Evolutionary conservation across 305 asterid genomes (phyloP), one percentile per base, ranked within the genome.

Genomic region (Rubia occidens): DNA sequence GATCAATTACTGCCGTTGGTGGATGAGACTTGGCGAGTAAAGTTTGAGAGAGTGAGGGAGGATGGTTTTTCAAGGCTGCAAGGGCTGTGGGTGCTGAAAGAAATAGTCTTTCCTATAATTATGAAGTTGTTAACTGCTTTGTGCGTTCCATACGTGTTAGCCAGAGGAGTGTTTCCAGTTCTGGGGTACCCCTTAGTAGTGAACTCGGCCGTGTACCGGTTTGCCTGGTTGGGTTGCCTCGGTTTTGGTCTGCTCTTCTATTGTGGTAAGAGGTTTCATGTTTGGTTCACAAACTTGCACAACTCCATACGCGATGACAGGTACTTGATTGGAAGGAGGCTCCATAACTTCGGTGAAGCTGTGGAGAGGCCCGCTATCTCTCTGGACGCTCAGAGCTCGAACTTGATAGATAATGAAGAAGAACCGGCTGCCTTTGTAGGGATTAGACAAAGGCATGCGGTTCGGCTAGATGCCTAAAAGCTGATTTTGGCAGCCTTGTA

Each of bases 101-200:
- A 94, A 84, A 94, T 94, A 1, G 96, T 94, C 51, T 59, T 78
- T 73, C 99, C 99, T 3, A 94, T 94, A 64, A 86, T 89, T 29
- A 87, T 91, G 96, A 91, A 89, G 87, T 86, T 94, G 66, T 95
- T 94, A n/a, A 94, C 97, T 0, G 97, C 99, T 5, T 73, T 94
- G 58, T 94, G 99, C 35, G 93, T 91, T 7, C 99, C 99, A 3
- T 94, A 94, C 56, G 96, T 94, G 6, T 67, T 94, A 70, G 85
- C 99, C 39, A 81, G 96, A 76, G 96, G 96, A 7, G 85, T 94
- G 37, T 94, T 94, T 60, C 99, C 99, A 0, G 76, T 91, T 66
- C 72, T 94, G 10, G 99, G 99, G 39, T 94, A 94, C 77, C 96
- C 99, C 2, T 72, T 91, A 35, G 83, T 89, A 58, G 93, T 94